phyloP scores from a whole-genome alignment of 2,329 filamentous ascomycete species.

The Alternaria arbusti region DNA sequence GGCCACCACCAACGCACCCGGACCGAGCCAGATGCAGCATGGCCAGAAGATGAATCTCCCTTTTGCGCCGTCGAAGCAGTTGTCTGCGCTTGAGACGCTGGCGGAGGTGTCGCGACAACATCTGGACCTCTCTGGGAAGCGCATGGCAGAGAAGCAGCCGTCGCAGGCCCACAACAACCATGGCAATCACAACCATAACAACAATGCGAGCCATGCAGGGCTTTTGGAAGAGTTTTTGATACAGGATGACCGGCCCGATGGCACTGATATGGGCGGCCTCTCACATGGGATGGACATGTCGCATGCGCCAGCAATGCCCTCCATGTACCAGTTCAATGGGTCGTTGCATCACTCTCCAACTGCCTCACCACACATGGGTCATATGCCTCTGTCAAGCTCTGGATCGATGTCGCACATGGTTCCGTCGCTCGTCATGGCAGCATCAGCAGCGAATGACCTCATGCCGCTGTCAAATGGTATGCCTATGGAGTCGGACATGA shows the following conservation, averaged over 20 bases:
- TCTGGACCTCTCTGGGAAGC: slow-evolving; percentile 63
- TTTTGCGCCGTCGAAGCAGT: slow-evolving; percentile 60
- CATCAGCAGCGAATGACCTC: slow-evolving; percentile 49
- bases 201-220: slow-evolving; percentile 31
- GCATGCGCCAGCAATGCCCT: slow-evolving; percentile 42
- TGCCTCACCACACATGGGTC: slow-evolving; percentile 42
- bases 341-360: slow-evolving; percentile 46
- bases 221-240: slow-evolving; percentile 48
- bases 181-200: slow-evolving; percentile 12
- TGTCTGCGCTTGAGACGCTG: slow-evolving; percentile 83
- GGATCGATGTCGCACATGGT: slow-evolving; percentile 44
- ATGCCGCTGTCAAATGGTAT: slow-evolving; percentile 44
- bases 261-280: slow-evolving; percentile 27
- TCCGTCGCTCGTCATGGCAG: slow-evolving; percentile 49
- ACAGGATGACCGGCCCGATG: slow-evolving; percentile 46
- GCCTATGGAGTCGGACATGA: slow-evolving; percentile 46
- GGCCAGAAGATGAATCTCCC: slow-evolving; percentile 50
- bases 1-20: slow-evolving; percentile 15
- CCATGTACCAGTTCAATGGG: slow-evolving; percentile 49
- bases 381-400: slow-evolving; percentile 36
- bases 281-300: slow-evolving; percentile 43
- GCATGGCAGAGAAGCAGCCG: slow-evolving; percentile 43
- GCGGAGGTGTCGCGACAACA: slow-evolving; percentile 84
- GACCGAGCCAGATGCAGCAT: slow-evolving; percentile 28
- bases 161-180: slow-evolving; percentile 21